Percentiles rank a stretch among this genome's conserved stretches.
Evolutionary conservation across 2,329 filamentous ascomycete genomes (phyloP).

Genomic region (Monosporascus sp.): DNA sequence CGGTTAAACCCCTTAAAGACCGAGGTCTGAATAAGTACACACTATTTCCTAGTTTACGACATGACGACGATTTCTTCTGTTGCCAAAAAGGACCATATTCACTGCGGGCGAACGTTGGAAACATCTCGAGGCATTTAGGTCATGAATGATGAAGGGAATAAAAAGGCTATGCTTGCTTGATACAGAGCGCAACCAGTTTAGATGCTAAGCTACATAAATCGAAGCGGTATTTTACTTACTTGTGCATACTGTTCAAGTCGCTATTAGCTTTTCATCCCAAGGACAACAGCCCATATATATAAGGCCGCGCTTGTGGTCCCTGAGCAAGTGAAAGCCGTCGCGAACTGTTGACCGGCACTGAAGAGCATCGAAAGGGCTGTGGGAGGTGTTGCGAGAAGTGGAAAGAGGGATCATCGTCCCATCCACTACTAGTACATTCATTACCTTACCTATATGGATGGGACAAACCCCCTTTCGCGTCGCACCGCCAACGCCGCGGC

Average conservation of each 20-base stretch:
- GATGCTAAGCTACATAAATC: slow-evolving; percentile 23
- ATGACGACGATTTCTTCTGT: slow-evolving; percentile 30
- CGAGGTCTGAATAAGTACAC: slow-evolving; percentile 23
- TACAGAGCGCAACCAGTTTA: slow-evolving; percentile 25
- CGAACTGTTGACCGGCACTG: no score
- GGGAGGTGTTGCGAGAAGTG: no score
- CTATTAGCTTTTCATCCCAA: not conserved
- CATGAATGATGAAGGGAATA: slow-evolving; percentile 34
- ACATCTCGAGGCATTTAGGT: slow-evolving; percentile 33
- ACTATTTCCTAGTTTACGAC: slow-evolving; percentile 27
- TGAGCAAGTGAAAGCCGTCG: no score
- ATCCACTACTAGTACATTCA: no score
- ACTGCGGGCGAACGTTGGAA: slow-evolving; percentile 30
- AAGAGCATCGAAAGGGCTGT: no score
- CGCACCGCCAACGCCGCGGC: not conserved
- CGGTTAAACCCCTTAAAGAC: slow-evolving; percentile 15
- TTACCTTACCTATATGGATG: no score
- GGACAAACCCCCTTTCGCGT: not conserved
- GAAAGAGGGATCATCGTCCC: no score
- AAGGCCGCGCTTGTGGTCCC: no score
- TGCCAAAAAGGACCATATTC: slow-evolving; percentile 34
- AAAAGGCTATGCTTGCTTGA: slow-evolving; percentile 33
- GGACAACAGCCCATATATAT: no score
- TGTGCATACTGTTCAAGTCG: not conserved
- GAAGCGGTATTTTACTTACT: slow-evolving; percentile 10